These are phyloP conservation scores for Starmera amethionina DNA, from an alignment of 805 yeast species.

Conservation along the genomic window DNA sequence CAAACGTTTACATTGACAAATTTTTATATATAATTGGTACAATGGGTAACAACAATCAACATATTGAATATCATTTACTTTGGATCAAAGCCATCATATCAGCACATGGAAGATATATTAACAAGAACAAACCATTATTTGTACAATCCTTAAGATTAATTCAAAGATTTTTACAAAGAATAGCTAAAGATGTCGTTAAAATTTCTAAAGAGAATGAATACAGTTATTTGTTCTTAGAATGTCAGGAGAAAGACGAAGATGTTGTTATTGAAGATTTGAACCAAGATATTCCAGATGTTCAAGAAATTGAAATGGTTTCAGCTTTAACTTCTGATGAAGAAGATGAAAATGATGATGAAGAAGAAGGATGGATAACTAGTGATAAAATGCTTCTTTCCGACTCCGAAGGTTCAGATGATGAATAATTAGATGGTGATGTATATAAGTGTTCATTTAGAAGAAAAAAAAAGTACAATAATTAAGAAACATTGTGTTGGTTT, in stretches of 20 bases:
- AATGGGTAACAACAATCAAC: slow-evolving; percentile 60
- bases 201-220: slow-evolving; percentile 45
- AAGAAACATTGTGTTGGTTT: no score
- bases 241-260: neutral
- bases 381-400: slow-evolving; percentile 20
- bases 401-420: slow-evolving; percentile 18
- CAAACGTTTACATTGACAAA: slow-evolving; percentile 64
- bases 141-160: slow-evolving; percentile 56
- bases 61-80: slow-evolving; percentile 70
- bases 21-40: slow-evolving; percentile 62
- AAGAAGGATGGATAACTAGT: slow-evolving; percentile 21
- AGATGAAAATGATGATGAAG: slow-evolving; percentile 22
- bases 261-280: slow-evolving; percentile 16
- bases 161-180: slow-evolving; percentile 64
- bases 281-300: slow-evolving; percentile 8
- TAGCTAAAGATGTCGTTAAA: slow-evolving; percentile 63
- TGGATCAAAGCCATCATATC: slow-evolving; percentile 71
- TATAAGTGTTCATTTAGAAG: slow-evolving; percentile 16
- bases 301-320: slow-evolving; percentile 1
- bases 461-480: no score
- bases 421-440: slow-evolving; percentile 28
- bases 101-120: slow-evolving; percentile 70
- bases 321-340: slow-evolving; percentile 12
- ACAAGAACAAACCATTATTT: slow-evolving; percentile 50
- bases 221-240: slow-evolving; percentile 40